phyloP scores from a whole-genome alignment of 2,329 filamentous ascomycete genomes.

The Amauroascus niger region DNA sequence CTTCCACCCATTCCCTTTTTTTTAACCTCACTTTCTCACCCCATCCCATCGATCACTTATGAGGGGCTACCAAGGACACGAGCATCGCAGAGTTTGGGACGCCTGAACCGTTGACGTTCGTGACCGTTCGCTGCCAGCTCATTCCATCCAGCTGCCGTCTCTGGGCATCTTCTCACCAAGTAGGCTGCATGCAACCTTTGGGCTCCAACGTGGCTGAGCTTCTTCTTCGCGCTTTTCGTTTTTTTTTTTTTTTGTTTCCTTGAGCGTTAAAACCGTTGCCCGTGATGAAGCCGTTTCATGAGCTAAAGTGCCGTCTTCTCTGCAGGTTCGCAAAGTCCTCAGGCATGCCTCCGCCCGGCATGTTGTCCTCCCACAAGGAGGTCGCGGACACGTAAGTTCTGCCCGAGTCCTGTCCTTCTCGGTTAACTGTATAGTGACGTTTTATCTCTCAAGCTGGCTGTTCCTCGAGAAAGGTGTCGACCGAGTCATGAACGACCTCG shows the following conservation, averaged over 20 bases:
- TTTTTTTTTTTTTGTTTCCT: neutral
- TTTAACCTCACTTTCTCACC: no score
- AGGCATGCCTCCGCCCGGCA: conserved; percentile 32
- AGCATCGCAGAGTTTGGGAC: neutral
- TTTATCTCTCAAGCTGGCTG: conserved; percentile 61
- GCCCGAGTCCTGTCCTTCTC: neutral
- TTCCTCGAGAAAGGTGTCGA: conserved; percentile 83
- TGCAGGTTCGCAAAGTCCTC: neutral
- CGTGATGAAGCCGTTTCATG: neutral
- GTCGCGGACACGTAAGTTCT: conserved; percentile 53
- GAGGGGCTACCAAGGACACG: neutral
- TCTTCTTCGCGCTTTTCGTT: neutral
- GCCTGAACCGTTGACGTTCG: neutral
- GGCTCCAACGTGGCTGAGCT: neutral
- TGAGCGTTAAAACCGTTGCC: neutral
- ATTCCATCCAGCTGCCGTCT: neutral
- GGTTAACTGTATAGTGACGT: neutral
- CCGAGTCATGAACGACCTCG: conserved; percentile 85
- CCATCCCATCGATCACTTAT: no score
- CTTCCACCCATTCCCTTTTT: neutral
- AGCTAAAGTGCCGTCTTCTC: conserved; percentile 4
- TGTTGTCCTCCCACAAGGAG: conserved; percentile 46
- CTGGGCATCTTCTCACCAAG: neutral
- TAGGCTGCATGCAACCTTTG: neutral
- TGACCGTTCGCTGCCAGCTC: neutral